Base-by-base conservation (phyloP, 371 early-diverging fungal species). In the Rhizopus sp. region DNA sequence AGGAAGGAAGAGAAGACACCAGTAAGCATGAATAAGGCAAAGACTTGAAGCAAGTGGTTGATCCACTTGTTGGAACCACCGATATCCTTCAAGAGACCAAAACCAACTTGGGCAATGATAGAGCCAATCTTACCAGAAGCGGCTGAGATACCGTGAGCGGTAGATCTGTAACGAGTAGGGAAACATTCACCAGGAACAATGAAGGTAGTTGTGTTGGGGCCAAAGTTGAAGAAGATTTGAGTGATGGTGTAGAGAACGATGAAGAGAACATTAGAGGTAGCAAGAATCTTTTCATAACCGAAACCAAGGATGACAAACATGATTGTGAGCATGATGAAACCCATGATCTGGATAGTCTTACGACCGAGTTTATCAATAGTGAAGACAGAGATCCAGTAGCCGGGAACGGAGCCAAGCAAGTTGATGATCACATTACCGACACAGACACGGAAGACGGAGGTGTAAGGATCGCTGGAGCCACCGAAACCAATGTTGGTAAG, bases 131-230 rank as follows among this genome's bases (percentile, higher is more conserved):
- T 95, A 44, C 94, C 94, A 52, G 82, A 72, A 30, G 92, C 94
- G 16, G 94, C 93, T 46, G 92, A 90, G 69, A 93, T 90, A 70
- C 95, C 95, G 67, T 94, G 94, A 49, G 89, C 86, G 7, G 93
- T 89, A 0, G 93, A 87, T 33, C 93, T 81, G 75, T 86, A 89
- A 33, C 90, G 87, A 32, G 95, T 94, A 12, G 95, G 93, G 82
- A 88, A 94, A 49, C 84, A 80, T 77, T 95, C 95, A 60, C 90
- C 88, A 53, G 95, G 93, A 49, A 91, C 78, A 57, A 92, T 84
- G 51, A 93, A 94, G 47, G 93, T 93, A 37, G 95, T 94, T 5
- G 90, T 64, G 76, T 94, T 94, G 59, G 95, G 93, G 45, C 76
- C 74, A 55, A 59, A 92, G 81, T 95, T 91, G 81, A 90, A 90